A percentile compares a stretch with the other conserved stretches of the same genome.
Conservation (phyloP, 345 rosid genomes). For the Gossypium arboreum region DNA sequence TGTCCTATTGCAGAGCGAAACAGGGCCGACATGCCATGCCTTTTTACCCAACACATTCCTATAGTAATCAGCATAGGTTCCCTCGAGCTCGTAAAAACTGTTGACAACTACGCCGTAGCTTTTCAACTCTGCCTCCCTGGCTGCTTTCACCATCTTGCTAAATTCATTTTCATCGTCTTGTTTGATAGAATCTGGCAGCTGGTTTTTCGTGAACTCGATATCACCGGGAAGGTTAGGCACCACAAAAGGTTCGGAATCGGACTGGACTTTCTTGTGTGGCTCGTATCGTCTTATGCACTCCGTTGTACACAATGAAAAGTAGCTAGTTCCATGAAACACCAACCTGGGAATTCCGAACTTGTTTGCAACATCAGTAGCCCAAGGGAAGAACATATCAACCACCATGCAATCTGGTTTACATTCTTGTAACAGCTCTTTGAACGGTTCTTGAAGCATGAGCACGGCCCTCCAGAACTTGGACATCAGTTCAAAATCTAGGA, state of each 20-base stretch:
- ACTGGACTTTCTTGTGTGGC: not conserved
- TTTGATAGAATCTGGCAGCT: not conserved
- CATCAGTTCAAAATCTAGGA: too few relatives aligned
- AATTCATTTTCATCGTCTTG: not conserved
- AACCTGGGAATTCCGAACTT: not conserved
- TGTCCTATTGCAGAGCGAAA: slow-evolving; percentile 31
- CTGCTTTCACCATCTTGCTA: not conserved
- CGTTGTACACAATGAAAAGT: not conserved
- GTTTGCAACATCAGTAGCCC: not conserved
- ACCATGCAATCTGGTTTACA: not conserved
- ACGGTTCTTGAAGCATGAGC: not conserved
- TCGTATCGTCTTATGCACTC: not conserved
- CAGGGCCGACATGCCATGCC: slow-evolving; percentile 61
- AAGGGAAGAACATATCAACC: not conserved
- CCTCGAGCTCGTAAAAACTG: slow-evolving; percentile 76
- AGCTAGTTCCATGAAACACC: not conserved
- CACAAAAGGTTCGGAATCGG: not conserved
- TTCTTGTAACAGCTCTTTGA: not conserved
- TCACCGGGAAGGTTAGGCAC: not conserved
- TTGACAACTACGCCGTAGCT: slow-evolving; percentile 33
- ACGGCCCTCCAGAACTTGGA: not conserved
- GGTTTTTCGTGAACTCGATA: not conserved
- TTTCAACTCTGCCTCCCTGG: not conserved
- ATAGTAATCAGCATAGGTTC: slow-evolving; percentile 43
- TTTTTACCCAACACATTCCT: slow-evolving; percentile 34